Base-by-base conservation (phyloP, 306 rosid species). In the Begonia loranthoides region DNA sequence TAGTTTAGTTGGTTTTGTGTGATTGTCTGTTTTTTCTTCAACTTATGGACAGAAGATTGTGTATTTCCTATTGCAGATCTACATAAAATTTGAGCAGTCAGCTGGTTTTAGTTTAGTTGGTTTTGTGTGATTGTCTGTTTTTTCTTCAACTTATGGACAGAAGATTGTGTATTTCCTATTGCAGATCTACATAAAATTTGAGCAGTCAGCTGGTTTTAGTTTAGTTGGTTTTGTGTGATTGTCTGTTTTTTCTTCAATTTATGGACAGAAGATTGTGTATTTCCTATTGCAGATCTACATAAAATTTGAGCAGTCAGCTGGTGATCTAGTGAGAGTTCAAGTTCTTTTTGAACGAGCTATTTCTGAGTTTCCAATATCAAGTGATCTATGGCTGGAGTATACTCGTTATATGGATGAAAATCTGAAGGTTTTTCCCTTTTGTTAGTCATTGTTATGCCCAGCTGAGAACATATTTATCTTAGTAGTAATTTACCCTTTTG, bases 301-400 rank as follows among this genome's bases (percentile, higher is more conserved):
- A 79, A 86, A 80, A 66, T 76, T 86, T 65, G 99, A 90, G 60
- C 76, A 69, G 76, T 75, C 88, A 52, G 59, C 63, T 65, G 95
- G 87, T 63, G 83, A 78, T 57, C 95, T 92, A 45, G 58, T 92
- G 11, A 78, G 99, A 64, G 82, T 82, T 36, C 90, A 85, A 69
- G 72, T 74, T 57, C 68, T 90, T 41, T 90, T 76, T 59, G 99
- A 86, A 66, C 83, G 99, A 21, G 87, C 95, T 65, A 64, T 82
- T 54, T 24, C 94, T 13, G 95, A 82, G 55, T 85, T 90, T 46
- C 95, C 99, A 48, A 47, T 90, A 60, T 63, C 86, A 17, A 65
- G 73, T 52, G 87, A 82, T 70, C 76, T 90, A 16, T 86, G 99
- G 99, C 76, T 86, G 64, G 94, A 80, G 65, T 90, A 85, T 66